These are phyloP conservation scores for Psilocybe cyanescens DNA, from an alignment of 768 basidiomycete genomes.

Conservation along the genomic window DNA sequence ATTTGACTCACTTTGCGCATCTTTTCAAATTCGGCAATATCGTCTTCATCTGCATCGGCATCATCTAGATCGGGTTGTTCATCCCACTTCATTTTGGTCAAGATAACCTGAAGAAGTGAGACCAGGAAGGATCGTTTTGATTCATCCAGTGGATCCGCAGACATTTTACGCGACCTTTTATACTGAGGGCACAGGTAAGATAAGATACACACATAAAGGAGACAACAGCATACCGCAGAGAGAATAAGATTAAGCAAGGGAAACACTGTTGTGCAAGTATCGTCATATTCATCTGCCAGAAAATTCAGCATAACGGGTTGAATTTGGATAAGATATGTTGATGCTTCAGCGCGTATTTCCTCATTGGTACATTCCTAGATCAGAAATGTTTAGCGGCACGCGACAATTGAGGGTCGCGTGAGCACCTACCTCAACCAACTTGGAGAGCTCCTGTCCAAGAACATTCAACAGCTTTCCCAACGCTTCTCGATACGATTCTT, in stretches of 20 bases:
- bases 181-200: slow-evolving; percentile 53
- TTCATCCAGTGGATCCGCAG: slow-evolving; percentile 64
- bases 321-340: slow-evolving; percentile 61
- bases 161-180: slow-evolving; percentile 71
- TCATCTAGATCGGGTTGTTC: slow-evolving; percentile 79
- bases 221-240: slow-evolving; percentile 56
- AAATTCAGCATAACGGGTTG: slow-evolving; percentile 87
- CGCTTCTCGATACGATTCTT: slow-evolving; percentile 88
- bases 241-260: slow-evolving; percentile 79
- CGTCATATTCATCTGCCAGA: slow-evolving; percentile 89
- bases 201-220: background rate
- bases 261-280: slow-evolving; percentile 86
- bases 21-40: slow-evolving; percentile 78
- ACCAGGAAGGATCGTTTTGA: slow-evolving; percentile 76
- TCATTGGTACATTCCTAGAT: slow-evolving; percentile 63
- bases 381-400: slow-evolving; percentile 9
- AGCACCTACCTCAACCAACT: slow-evolving; percentile 75
- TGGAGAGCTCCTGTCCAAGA: slow-evolving; percentile 80
- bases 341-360: slow-evolving; percentile 66
- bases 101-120: slow-evolving; percentile 75
- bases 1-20: slow-evolving; percentile 72
- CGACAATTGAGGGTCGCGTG: slow-evolving; percentile 25
- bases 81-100: slow-evolving; percentile 93
- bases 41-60: slow-evolving; percentile 89
- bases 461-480: slow-evolving; percentile 84